phyloP scores from a whole-genome alignment of 2,329 filamentous ascomycete species.

The Cytospora piceicola region DNA sequence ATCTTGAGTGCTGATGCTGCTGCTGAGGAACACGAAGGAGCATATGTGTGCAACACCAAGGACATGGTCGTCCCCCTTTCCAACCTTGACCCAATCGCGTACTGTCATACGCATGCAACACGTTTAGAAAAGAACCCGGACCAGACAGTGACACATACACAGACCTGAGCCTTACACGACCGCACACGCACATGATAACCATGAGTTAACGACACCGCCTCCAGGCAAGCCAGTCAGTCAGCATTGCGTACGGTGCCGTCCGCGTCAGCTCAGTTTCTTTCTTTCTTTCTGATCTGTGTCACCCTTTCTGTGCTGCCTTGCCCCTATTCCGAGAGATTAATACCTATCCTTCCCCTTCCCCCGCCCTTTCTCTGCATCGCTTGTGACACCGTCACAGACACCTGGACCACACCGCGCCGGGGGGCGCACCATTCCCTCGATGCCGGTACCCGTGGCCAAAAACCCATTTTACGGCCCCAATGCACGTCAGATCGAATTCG shows the following conservation, averaged over 20 bases:
- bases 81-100: not conserved
- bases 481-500: slow-evolving; percentile 24
- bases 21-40: slow-evolving; percentile 4
- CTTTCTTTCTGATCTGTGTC: slow-evolving; percentile 23
- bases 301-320: slow-evolving; percentile 16
- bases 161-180: slow-evolving; percentile 14
- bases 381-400: not conserved
- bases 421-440: slow-evolving; percentile 2
- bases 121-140: not conserved
- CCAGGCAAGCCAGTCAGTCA: not conserved
- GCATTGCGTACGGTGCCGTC: slow-evolving; percentile 11
- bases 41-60: not conserved
- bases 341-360: not conserved
- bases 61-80: slow-evolving; percentile 12
- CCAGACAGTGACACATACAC: slow-evolving; percentile 14
- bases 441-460: not conserved
- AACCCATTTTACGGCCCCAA: not conserved
- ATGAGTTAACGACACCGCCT: slow-evolving; percentile 19
- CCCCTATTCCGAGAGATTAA: slow-evolving; percentile 7
- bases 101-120: slow-evolving; percentile 11
- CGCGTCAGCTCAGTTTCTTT: slow-evolving; percentile 7
- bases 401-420: not conserved
- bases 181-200: slow-evolving; percentile 1
- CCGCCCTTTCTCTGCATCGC: not conserved
- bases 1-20: slow-evolving; percentile 11